Conservation (phyloP, 2,329 filamentous ascomycete species). For the Colletotrichum costaricense region DNA sequence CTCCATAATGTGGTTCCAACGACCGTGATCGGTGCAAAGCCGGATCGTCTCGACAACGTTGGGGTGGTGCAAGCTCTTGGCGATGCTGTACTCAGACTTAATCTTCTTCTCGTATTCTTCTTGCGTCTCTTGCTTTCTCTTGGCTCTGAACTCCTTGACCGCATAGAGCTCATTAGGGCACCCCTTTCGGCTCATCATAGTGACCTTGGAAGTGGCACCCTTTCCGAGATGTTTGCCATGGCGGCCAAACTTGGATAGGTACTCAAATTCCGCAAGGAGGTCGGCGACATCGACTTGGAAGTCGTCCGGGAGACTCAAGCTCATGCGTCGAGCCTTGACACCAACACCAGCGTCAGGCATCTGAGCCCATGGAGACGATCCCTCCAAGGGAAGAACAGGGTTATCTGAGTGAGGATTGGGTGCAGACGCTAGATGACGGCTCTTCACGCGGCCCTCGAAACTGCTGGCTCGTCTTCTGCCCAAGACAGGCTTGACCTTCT, state of each 20-base stretch:
- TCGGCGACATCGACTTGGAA: constrained; percentile 78
- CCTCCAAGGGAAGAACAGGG: constrained; percentile 48
- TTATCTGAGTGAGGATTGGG: constrained; percentile 37
- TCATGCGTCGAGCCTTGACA: constrained; percentile 82
- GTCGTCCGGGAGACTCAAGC: constrained; percentile 78
- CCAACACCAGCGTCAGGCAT: constrained; percentile 78
- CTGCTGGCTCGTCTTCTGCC: constrained; percentile 58
- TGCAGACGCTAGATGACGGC: constrained; percentile 39
- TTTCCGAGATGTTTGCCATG: constrained; percentile 82
- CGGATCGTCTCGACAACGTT: constrained; percentile 87
- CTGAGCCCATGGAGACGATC: constrained; percentile 65
- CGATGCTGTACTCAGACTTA: constrained; percentile 90
- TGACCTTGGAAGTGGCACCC: constrained; percentile 85
- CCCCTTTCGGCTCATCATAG: constrained; percentile 80
- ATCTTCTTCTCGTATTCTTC: constrained; percentile 89
- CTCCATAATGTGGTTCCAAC: constrained; percentile 95
- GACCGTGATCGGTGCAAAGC: constrained; percentile 78
- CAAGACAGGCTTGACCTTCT: constrained; percentile 34
- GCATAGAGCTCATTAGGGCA: constrained; percentile 76
- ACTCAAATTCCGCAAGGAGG: constrained; percentile 76
- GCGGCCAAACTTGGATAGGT: constrained; percentile 75
- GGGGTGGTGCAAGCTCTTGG: constrained; percentile 85
- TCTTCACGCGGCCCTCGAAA: constrained; percentile 54
- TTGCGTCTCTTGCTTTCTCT: constrained; percentile 74
- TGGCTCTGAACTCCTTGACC: constrained; percentile 87